Percentiles rank a stretch among this genome's conserved stretches.
Conservation (phyloP, 2,329 filamentous ascomycete species). For the Cadophora luteo-olivacea region DNA sequence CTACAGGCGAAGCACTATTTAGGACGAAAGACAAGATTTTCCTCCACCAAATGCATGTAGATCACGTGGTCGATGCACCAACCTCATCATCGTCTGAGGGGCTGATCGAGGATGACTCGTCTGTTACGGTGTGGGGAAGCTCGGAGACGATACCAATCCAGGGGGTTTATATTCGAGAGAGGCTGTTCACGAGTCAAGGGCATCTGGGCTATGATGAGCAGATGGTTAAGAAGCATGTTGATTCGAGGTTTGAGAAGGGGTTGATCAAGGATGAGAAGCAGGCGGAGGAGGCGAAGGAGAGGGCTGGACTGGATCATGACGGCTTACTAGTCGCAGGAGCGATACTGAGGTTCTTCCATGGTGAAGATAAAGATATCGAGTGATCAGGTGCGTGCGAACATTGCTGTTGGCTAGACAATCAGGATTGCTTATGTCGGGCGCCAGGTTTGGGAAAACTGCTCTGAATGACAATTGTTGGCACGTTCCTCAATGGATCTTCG, state of each 20-base stretch:
- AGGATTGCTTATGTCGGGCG: too few species aligned
- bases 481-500: too few species aligned
- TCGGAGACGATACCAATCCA: conserved; percentile 53
- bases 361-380: conserved; percentile 28
- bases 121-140: conserved; percentile 55
- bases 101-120: conserved; percentile 6
- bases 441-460: too few species aligned
- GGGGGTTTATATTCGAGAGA: conserved; percentile 51
- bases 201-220: conserved; percentile 54
- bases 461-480: too few species aligned
- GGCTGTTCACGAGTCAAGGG: conserved; percentile 54
- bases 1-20: conserved; percentile 51
- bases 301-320: conserved; percentile 49
- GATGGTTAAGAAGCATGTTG: conserved; percentile 53
- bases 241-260: conserved; percentile 51
- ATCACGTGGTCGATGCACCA: conserved; percentile 11
- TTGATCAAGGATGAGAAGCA: conserved; percentile 48
- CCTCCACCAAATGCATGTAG: conserved; percentile 12
- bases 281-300: conserved; percentile 47
- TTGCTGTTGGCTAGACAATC: too few species aligned
- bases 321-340: conserved; percentile 48
- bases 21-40: conserved; percentile 44
- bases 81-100: neutral
- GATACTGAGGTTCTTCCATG: conserved; percentile 52
- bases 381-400: neutral